Evolutionary conservation across 257 asterid genomes (phyloP).

Genomic region (Solanum microdontum): DNA sequence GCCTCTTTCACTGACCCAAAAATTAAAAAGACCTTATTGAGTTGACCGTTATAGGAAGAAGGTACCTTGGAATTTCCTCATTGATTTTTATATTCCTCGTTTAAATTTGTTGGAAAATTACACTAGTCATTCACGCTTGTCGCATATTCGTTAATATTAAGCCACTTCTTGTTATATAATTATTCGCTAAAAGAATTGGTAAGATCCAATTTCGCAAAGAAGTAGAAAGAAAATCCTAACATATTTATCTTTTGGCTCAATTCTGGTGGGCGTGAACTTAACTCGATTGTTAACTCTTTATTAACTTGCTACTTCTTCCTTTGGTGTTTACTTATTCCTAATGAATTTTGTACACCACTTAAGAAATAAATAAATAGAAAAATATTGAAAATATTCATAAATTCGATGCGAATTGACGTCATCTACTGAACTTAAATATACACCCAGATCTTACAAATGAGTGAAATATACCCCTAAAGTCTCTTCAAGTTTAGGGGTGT

Average conservation of each 20-base stretch:
- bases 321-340: too few relatives aligned
- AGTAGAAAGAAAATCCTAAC: not conserved
- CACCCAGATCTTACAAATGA: too few relatives aligned
- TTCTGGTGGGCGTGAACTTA: not conserved
- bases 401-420: too few relatives aligned
- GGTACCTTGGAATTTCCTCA: not conserved
- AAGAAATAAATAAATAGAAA: too few relatives aligned
- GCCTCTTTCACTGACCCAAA: not conserved
- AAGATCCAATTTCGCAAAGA: not conserved
- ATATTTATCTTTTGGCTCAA: not conserved
- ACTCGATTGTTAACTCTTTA: not conserved
- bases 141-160: not conserved
- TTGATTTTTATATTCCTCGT: not conserved
- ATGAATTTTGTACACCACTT: not conserved
- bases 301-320: not conserved
- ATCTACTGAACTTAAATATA: too few relatives aligned
- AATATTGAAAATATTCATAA: too few relatives aligned
- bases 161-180: not conserved
- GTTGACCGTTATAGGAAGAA: not conserved
- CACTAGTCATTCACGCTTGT: not conserved
- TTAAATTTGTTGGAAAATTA: not conserved
- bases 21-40: not conserved
- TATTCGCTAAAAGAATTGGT: not conserved
- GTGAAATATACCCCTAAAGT: too few relatives aligned
- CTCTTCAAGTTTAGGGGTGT: too few relatives aligned